These are phyloP conservation scores for Papilionanthe hybrid DNA, from an alignment of 116 monocot genomes.

Conservation along the genomic window DNA sequence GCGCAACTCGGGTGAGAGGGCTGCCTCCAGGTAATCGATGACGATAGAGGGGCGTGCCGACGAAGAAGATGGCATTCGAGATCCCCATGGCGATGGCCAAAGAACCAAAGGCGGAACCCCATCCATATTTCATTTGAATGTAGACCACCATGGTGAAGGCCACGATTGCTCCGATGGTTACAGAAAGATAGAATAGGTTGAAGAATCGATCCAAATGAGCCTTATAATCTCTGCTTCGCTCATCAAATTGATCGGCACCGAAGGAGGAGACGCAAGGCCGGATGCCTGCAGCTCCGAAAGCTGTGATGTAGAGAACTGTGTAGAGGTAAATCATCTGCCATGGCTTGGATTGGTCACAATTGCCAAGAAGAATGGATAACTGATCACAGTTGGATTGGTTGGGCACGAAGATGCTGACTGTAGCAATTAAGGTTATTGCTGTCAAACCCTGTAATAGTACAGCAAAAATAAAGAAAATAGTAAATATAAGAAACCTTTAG, in stretches of 20 bases:
- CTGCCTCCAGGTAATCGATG: slow-evolving; percentile 82
- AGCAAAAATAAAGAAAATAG: neutral
- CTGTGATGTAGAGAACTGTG: slow-evolving; percentile 71
- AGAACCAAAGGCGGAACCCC: slow-evolving; percentile 83
- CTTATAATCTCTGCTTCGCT: slow-evolving; percentile 54
- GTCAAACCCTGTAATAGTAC: slow-evolving; percentile 52
- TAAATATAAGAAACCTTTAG: neutral
- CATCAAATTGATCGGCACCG: slow-evolving; percentile 97
- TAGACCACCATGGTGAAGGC: slow-evolving; percentile 89
- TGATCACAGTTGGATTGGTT: slow-evolving; percentile 61
- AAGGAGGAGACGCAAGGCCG: slow-evolving; percentile 94
- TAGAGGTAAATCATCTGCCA: slow-evolving; percentile 83
- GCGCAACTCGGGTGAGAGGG: slow-evolving; percentile 79
- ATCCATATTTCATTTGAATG: slow-evolving; percentile 73
- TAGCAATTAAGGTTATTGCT: slow-evolving; percentile 68
- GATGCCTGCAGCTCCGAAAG: slow-evolving; percentile 84
- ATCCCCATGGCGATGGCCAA: slow-evolving; percentile 78
- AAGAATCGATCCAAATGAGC: slow-evolving; percentile 69
- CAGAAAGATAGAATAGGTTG: slow-evolving; percentile 88
- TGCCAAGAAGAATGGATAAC: slow-evolving; percentile 59
- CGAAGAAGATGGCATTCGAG: slow-evolving; percentile 69
- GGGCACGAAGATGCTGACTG: slow-evolving; percentile 51
- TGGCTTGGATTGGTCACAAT: slow-evolving; percentile 68
- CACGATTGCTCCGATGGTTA: slow-evolving; percentile 67
- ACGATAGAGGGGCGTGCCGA: slow-evolving; percentile 82